Evolutionary conservation across 768 basidiomycete species (phyloP), one percentile per base, ranked within the genome.

Genomic region (Nevesoporus exiguus): DNA sequence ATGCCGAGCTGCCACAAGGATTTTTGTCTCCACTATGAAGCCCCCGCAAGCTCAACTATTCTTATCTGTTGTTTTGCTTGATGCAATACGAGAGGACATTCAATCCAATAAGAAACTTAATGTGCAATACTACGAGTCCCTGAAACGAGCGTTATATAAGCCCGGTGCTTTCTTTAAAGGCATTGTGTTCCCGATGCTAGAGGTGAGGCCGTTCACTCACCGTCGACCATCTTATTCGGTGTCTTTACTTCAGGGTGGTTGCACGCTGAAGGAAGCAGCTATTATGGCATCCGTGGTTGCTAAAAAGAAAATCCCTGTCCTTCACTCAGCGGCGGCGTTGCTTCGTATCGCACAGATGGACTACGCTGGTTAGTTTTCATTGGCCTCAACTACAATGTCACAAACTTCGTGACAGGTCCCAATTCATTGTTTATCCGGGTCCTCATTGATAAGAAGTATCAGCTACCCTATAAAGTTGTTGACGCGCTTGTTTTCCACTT

Each of bases 131-230:
- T 99, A 94, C 63, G 90, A 95, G 69, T 85, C 87, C n/a, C 68
- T 99, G 61, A 94, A 93, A 71, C 85, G 92, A 61, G 82, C 92
- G 5, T 72, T 98, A 54, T 98, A 96, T 72, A 99, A 98, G 71
- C 97, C 97, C 3, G 90, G 89, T 4, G 96, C 97, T 1, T 98
- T 98, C 70, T 98, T 98, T 80, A 98, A 99, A 69, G 97, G 96
- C 5, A 86, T 99, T 53, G 79, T 99, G 34, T 98, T 99, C 70
- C 97, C 97, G 0, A 77, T 99, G 69, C 80, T 97, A 56, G 93
- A 96, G 67, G 95, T 94, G 64, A 59, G 86, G 66, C 13, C 49
- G 30, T 47, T 45, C 17, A 40, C 36, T n/a, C 14, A 29, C 17
- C 33, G 6, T 50, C 24, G 9, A 78, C 75, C 69, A 75, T 71